Evolutionary conservation across 2,329 filamentous ascomycete species (phyloP).

Genomic region (Tympanopsis confertula): DNA sequence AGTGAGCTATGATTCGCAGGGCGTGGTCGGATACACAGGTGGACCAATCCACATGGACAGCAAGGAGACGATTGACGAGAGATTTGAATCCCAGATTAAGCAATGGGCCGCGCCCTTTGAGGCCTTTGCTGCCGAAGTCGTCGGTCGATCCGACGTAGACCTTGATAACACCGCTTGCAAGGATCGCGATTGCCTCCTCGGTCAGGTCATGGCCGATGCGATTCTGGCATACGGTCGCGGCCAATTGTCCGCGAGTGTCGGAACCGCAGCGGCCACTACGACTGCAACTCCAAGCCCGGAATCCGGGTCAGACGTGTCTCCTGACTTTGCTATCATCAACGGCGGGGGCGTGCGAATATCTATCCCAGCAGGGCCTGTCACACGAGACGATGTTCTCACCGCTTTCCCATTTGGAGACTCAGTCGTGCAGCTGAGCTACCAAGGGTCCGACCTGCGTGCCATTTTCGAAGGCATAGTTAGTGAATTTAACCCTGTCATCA

Average conservation of each 20-base stretch:
- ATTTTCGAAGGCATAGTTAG: constrained; percentile 48
- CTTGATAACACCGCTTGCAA: constrained; percentile 50
- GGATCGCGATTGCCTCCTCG: constrained; percentile 42
- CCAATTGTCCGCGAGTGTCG: constrained; percentile 6
- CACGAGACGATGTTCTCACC: constrained; percentile 50
- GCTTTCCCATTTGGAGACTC: constrained; percentile 57
- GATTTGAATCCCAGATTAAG: constrained; percentile 43
- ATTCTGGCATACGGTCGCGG: constrained; percentile 10
- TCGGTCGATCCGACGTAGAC: constrained; percentile 39
- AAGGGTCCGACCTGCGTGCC: constrained; percentile 40
- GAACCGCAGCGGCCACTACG: constrained; percentile 41
- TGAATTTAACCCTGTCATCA: constrained; percentile 40
- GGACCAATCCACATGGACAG: constrained; percentile 55
- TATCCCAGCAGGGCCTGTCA: constrained; percentile 49
- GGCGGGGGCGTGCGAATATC: constrained; percentile 52
- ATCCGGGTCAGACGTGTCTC: constrained; percentile 13
- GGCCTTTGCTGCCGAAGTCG: constrained; percentile 40
- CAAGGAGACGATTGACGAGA: constrained; percentile 40
- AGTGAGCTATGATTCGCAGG: constrained; percentile 46
- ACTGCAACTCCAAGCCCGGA: constrained; percentile 40
- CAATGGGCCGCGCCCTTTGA: constrained; percentile 51
- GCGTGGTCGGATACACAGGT: constrained; percentile 50
- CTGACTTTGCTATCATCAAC: constrained; percentile 50
- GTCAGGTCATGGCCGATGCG: constrained; percentile 39
- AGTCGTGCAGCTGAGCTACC: constrained; percentile 42